Evolutionary conservation across 2,329 filamentous ascomycete species (phyloP).

Genomic region (Aspergillus fumigatus): DNA sequence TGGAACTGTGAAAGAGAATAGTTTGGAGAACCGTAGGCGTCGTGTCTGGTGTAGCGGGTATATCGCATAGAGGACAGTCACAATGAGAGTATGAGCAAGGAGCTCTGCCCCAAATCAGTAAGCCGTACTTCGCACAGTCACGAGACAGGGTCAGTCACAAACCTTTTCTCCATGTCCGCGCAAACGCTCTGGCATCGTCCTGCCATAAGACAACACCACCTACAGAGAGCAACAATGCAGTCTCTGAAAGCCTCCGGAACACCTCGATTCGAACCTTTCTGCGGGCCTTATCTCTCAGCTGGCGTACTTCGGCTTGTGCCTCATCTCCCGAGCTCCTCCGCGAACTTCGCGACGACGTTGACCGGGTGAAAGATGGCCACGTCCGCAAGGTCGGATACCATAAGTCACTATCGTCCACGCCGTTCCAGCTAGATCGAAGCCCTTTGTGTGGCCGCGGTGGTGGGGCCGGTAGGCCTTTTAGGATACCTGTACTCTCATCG

Average conservation of each 20-base stretch:
- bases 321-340: conserved; percentile 31
- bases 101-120: conserved; percentile 25
- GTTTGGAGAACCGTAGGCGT: conserved; percentile 26
- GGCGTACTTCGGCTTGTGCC: conserved; percentile 18
- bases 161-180: conserved; percentile 38
- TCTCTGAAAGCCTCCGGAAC: conserved; percentile 50
- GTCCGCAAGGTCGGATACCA: conserved; percentile 28
- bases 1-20: conserved; percentile 59
- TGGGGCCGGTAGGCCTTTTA: conserved; percentile 80
- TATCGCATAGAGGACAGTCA: conserved; percentile 30
- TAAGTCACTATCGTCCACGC: conserved; percentile 20
- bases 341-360: conserved; percentile 19
- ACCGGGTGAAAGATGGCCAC: conserved; percentile 31
- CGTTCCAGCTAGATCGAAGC: conserved; percentile 48
- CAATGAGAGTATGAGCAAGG: conserved; percentile 25
- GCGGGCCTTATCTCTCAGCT: conserved; percentile 21
- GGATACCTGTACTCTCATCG: conserved; percentile 72
- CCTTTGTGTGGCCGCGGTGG: conserved; percentile 72
- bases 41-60: conserved; percentile 51
- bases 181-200: conserved; percentile 26
- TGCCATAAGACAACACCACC: conserved; percentile 41
- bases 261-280: conserved; percentile 39
- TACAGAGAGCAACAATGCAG: conserved; percentile 50
- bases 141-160: conserved; percentile 10
- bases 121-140: not conserved